Conservation (phyloP, 495 filamentous ascomycete species). For the Tuber borchii region DNA sequence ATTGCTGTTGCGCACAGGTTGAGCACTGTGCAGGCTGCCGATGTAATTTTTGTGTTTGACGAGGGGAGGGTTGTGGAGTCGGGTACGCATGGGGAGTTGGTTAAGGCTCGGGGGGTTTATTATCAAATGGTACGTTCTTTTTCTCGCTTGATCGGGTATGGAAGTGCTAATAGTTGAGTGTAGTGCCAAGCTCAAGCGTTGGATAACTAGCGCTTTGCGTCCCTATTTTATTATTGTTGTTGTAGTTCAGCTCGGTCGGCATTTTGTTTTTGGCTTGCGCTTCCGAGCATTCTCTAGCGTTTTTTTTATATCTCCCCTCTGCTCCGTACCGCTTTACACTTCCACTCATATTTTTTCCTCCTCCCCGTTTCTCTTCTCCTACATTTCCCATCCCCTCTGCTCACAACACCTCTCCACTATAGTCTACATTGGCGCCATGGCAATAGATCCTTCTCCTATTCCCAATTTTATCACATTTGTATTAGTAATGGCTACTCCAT, state of each 20-base stretch:
- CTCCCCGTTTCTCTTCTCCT: neutral
- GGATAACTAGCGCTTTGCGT: conserved; percentile 16
- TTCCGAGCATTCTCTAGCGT: neutral
- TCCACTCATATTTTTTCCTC: neutral
- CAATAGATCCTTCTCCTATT: neutral
- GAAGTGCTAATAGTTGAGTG: conserved; percentile 9
- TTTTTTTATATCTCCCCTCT: neutral
- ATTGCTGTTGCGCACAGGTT: conserved; percentile 62
- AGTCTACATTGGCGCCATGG: neutral
- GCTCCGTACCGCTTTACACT: neutral
- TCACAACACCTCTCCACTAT: neutral
- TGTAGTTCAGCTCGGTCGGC: neutral
- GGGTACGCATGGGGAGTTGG: conserved; percentile 44
- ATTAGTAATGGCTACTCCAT: neutral
- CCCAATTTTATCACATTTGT: neutral
- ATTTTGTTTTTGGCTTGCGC: neutral
- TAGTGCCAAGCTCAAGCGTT: conserved; percentile 35
- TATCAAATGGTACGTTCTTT: conserved; percentile 34
- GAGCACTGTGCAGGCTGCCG: conserved; percentile 43
- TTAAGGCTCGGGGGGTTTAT: conserved; percentile 36
- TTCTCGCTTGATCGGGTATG: neutral
- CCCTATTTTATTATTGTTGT: neutral
- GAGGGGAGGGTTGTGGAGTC: conserved; percentile 43
- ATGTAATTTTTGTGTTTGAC: conserved; percentile 44
- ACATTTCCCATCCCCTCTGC: neutral